Evolutionary conservation across 331 rosid species (phyloP).

Genomic region (Pyracantha coccinea): DNA sequence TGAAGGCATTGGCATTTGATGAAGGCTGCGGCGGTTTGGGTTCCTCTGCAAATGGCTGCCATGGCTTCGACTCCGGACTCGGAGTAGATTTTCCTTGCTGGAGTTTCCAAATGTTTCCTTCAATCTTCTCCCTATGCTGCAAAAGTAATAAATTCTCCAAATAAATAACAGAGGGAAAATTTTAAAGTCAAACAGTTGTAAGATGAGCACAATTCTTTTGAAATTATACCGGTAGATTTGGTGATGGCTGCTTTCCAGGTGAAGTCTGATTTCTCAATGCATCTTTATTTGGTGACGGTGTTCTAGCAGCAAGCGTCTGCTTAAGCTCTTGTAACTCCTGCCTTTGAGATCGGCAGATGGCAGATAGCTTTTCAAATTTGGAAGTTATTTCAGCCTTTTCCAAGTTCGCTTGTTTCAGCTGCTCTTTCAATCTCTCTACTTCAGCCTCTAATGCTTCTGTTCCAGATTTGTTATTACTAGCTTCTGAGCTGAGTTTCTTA

Average conservation of each 20-base stretch:
- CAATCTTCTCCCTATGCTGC: conserved; percentile 26
- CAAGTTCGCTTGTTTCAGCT: conserved; percentile 60
- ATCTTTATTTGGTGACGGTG: conserved; percentile 55
- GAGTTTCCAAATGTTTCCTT: conserved; percentile 25
- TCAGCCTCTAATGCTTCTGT: conserved; percentile 64
- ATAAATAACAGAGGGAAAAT: background rate
- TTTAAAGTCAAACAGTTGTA: background rate
- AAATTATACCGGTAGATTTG: conserved; percentile 35
- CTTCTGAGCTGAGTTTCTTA: conserved; percentile 34
- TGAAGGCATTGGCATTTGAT: conserved; percentile 33
- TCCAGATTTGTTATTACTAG: conserved; percentile 33
- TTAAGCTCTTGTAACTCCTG: conserved; percentile 92
- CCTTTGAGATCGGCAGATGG: conserved; percentile 91
- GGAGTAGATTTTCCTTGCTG: conserved; percentile 42
- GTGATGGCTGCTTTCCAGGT: conserved; percentile 30
- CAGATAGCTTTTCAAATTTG: conserved; percentile 81
- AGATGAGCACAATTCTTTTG: background rate
- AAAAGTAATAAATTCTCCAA: background rate
- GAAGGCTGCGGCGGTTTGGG: conserved; percentile 35
- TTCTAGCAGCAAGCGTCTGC: conserved; percentile 62
- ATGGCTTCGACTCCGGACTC: conserved; percentile 49
- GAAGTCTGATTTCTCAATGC: conserved; percentile 34
- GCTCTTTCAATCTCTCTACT: conserved; percentile 68
- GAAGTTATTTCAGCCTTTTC: conserved; percentile 79
- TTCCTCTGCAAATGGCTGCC: conserved; percentile 79